phyloP scores from a whole-genome alignment of 805 yeast genomes.

The Metschnikowia hibisci region DNA sequence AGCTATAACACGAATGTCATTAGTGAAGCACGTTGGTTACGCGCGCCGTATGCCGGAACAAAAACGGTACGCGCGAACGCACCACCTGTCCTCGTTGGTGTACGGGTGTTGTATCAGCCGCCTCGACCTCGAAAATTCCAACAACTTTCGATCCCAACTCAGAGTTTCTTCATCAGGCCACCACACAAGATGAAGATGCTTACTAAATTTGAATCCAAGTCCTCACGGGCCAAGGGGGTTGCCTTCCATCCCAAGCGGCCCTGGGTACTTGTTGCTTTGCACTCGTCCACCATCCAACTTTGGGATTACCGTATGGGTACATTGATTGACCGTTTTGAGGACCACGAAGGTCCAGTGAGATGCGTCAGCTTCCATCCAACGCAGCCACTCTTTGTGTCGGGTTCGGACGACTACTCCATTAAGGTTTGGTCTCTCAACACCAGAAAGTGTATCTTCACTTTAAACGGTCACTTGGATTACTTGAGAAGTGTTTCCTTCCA shows the following conservation, averaged over 20 bases:
- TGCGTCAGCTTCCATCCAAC: constrained; percentile 95
- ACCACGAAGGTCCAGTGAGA: constrained; percentile 98
- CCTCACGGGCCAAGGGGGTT: constrained; percentile 95
- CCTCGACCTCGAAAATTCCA: constrained; percentile 8
- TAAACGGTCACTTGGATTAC: constrained; percentile 92
- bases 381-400: constrained; percentile 94
- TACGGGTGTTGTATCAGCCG: constrained; percentile 11
- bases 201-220: constrained; percentile 87
- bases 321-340: constrained; percentile 91
- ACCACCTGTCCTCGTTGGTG: constrained; percentile 6
- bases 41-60: neutral
- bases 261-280: constrained; percentile 92
- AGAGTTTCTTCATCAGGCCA: constrained; percentile 5
- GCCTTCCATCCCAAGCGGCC: constrained; percentile 96
- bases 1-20: neutral
- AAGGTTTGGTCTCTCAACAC: constrained; percentile 95
- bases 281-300: constrained; percentile 96
- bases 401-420: constrained; percentile 94
- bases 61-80: constrained; percentile 1
- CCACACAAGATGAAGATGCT: constrained; percentile 26
- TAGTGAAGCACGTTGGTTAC: neutral
- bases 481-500: constrained; percentile 94
- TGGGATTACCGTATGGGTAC: constrained; percentile 99
- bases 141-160: constrained; percentile 6
- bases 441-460: constrained; percentile 85